These are phyloP conservation scores for Gymnopus androsaceus DNA, from an alignment of 1,284 basidiomycete species.

Conservation along the genomic window DNA sequence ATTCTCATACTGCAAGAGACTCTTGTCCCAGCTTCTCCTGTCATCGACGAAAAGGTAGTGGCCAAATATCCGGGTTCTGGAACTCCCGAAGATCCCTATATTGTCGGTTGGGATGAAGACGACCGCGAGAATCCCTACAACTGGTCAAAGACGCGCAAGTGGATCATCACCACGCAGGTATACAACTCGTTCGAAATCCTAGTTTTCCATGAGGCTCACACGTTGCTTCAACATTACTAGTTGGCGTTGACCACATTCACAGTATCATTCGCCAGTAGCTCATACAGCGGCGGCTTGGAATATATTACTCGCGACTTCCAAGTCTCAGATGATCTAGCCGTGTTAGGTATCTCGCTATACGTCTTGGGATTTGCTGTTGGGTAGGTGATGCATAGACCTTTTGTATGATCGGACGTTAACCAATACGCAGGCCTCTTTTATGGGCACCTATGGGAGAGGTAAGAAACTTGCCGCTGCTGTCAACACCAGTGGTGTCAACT, in stretches of 20 bases:
- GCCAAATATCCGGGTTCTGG: constrained; percentile 42
- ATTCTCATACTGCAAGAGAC: not conserved
- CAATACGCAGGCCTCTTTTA: constrained; percentile 3
- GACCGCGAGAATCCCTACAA: constrained; percentile 68
- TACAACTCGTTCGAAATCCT: constrained; percentile 29
- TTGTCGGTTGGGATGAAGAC: constrained; percentile 57
- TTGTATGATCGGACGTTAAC: not conserved
- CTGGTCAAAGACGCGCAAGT: constrained; percentile 52
- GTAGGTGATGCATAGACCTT: constrained; percentile 15
- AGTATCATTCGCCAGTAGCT: constrained; percentile 63
- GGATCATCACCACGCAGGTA: constrained; percentile 54
- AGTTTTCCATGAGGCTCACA: constrained; percentile 7
- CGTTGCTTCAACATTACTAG: constrained; percentile 25
- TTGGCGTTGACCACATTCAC: constrained; percentile 55
- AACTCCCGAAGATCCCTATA: constrained; percentile 50
- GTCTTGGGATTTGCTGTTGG: constrained; percentile 54
- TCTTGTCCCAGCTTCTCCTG: not conserved
- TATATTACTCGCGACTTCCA: constrained; percentile 49
- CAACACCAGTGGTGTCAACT: not conserved
- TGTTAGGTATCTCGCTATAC: constrained; percentile 64
- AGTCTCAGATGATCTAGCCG: constrained; percentile 53
- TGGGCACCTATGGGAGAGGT: constrained; percentile 36
- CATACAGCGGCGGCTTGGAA: constrained; percentile 58
- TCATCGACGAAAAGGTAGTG: not conserved
- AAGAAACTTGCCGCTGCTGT: not conserved